Evolutionary conservation across 2,329 filamentous ascomycete genomes (phyloP).

Genomic region (Venturiaceae sp.): DNA sequence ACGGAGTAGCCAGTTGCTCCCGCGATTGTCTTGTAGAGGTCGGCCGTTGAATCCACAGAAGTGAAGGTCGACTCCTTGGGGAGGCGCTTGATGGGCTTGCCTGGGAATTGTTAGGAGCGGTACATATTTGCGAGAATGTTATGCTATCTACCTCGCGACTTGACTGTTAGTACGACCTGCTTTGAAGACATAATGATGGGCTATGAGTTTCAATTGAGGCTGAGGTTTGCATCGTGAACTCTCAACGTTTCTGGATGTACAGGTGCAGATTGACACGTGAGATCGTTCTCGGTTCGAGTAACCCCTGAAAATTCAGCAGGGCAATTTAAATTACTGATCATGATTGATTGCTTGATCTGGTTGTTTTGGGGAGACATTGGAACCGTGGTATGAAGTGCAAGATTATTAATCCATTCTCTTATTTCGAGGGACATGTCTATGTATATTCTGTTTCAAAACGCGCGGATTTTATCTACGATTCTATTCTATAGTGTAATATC

Average conservation of each 20-base stretch:
- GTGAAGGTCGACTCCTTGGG: constrained; percentile 45
- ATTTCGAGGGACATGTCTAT: too few relatives aligned
- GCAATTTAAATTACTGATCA: too few relatives aligned
- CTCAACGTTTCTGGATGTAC: background rate
- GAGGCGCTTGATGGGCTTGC: constrained; percentile 52
- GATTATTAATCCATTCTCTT: too few relatives aligned
- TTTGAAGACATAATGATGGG: constrained; percentile 32
- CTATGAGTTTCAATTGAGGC: background rate
- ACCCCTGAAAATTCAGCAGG: too few relatives aligned
- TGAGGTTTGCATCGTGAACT: background rate
- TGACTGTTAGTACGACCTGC: constrained; percentile 31
- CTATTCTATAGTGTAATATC: too few relatives aligned
- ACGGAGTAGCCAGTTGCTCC: constrained; percentile 43
- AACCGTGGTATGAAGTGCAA: too few relatives aligned
- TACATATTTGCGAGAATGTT: background rate
- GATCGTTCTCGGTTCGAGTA: too few relatives aligned
- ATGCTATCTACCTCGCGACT: constrained; percentile 30
- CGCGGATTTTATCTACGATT: too few relatives aligned
- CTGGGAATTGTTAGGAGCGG: constrained; percentile 23
- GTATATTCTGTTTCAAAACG: too few relatives aligned
- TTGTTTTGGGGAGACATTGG: too few relatives aligned
- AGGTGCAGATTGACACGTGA: too few relatives aligned
- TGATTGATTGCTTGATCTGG: too few relatives aligned
- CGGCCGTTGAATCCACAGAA: constrained; percentile 39
- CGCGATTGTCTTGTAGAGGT: constrained; percentile 50